Evolutionary conservation across 345 rosid species (phyloP).

Genomic region (Aquilaria sinensis): DNA sequence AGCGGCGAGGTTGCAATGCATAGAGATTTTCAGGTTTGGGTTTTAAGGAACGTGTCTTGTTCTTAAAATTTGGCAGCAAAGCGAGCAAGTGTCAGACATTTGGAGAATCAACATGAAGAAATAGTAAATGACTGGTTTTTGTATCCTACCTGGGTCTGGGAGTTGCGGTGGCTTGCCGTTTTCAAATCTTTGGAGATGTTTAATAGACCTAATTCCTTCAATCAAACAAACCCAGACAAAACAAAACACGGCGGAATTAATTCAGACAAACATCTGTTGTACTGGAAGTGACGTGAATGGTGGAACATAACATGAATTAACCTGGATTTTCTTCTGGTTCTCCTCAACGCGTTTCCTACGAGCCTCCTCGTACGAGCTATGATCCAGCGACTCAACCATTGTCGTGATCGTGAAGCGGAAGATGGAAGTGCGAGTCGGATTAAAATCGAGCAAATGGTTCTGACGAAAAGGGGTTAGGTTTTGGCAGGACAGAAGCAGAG

Average conservation of each 20-base stretch:
- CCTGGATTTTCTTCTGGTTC: conserved; percentile 44
- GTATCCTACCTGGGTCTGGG: conserved; percentile 8
- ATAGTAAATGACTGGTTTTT: background rate
- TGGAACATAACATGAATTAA: conserved; percentile 3
- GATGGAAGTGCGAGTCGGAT: too few relatives aligned
- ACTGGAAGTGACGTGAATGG: too few relatives aligned
- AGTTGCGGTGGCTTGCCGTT: conserved; percentile 13
- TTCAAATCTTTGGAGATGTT: conserved; percentile 20
- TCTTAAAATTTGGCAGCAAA: conserved; percentile 9
- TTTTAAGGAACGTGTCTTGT: conserved; percentile 15
- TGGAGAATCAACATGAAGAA: too few relatives aligned
- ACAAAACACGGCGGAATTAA: too few relatives aligned
- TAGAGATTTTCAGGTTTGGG: conserved; percentile 10
- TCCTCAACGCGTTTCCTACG: conserved; percentile 39
- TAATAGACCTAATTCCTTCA: conserved; percentile 34
- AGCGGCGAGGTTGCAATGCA: conserved; percentile 41
- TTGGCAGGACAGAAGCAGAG: too few relatives aligned
- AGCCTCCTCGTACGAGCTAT: conserved; percentile 35
- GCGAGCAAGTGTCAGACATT: background rate
- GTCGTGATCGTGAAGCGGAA: background rate
- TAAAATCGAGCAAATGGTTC: too few relatives aligned
- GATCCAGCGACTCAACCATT: conserved; percentile 6
- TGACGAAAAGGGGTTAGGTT: too few relatives aligned
- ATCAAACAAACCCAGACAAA: background rate
- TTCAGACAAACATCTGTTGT: too few relatives aligned